A percentile compares a stretch with the other conserved stretches of the same genome.
These are phyloP conservation scores for Gloeopeniophorella convolvens DNA, from an alignment of 768 basidiomycete species.

Conservation along the genomic window DNA sequence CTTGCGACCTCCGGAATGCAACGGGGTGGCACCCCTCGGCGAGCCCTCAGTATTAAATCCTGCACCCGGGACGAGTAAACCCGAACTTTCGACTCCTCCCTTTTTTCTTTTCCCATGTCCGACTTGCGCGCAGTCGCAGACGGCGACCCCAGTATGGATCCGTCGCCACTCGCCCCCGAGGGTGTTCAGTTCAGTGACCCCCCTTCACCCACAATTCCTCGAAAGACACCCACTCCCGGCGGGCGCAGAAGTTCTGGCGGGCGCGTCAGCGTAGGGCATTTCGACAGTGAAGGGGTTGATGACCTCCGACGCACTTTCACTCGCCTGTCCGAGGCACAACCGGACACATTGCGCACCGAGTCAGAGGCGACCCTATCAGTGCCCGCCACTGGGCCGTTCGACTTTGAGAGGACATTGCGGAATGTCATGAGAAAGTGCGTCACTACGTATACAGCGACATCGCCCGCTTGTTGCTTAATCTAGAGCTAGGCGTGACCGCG, in stretches of 20 bases:
- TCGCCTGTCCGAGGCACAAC: slow-evolving; percentile 3
- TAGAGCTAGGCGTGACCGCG: slow-evolving; percentile 37
- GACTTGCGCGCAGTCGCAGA: not conserved
- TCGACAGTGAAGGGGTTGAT: slow-evolving; percentile 47
- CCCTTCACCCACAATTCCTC: not conserved
- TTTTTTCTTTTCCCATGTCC: not conserved
- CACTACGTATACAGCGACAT: not conserved
- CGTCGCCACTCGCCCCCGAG: slow-evolving; percentile 6
- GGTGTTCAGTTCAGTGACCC: not conserved
- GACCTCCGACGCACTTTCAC: slow-evolving; percentile 35
- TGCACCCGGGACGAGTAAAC: not conserved
- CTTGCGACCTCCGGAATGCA: not conserved
- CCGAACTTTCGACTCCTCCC: not conserved
- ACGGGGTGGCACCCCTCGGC: too few relatives aligned
- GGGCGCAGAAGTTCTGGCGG: not conserved
- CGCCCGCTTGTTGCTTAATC: not conserved
- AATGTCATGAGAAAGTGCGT: slow-evolving; percentile 23
- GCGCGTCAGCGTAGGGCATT: slow-evolving; percentile 40
- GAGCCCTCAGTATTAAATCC: too few relatives aligned
- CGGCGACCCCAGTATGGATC: not conserved
- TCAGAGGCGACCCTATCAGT: slow-evolving; percentile 23
- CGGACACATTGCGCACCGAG: not conserved
- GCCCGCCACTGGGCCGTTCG: slow-evolving; percentile 23
- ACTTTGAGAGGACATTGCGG: slow-evolving; percentile 27
- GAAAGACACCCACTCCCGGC: not conserved